Evolutionary conservation across 768 basidiomycete species (phyloP).

Genomic region (Strobilomyces confusus): DNA sequence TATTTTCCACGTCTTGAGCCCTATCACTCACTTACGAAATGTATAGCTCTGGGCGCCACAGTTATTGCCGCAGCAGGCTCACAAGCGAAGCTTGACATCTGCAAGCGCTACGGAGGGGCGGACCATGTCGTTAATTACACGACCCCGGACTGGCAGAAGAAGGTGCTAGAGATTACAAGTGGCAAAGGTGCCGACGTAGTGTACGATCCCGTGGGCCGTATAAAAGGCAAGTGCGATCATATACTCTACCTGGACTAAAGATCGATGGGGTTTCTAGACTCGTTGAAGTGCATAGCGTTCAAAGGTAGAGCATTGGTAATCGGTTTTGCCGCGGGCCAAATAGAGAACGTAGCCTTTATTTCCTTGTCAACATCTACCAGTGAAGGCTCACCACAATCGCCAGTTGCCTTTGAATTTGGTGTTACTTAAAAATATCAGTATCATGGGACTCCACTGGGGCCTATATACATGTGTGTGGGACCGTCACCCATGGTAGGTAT

Average conservation of each 20-base stretch:
- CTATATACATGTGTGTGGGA: conserved; percentile 59
- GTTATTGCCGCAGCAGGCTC: conserved; percentile 94
- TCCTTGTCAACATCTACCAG: not conserved
- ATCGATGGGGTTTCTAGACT: conserved; percentile 44
- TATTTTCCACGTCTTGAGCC: not conserved
- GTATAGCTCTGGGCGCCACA: conserved; percentile 76
- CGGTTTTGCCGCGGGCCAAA: conserved; percentile 47
- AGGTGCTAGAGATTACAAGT: conserved; percentile 76
- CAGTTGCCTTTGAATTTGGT: conserved; percentile 83
- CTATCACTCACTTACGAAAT: not conserved
- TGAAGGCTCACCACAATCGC: conserved; percentile 1
- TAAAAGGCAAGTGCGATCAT: conserved; percentile 46
- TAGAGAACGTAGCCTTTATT: conserved; percentile 17
- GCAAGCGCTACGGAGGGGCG: conserved; percentile 71
- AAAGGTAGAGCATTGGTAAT: conserved; percentile 92
- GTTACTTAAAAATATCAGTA: conserved; percentile 78
- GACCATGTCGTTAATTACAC: conserved; percentile 82
- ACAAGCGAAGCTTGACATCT: conserved; percentile 72
- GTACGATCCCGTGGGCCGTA: conserved; percentile 82
- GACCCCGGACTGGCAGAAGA: conserved; percentile 79
- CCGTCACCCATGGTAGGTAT: not conserved
- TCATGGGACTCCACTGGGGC: conserved; percentile 88
- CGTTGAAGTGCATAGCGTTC: conserved; percentile 90
- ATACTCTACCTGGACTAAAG: not conserved
- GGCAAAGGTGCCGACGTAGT: conserved; percentile 86